Percentiles rank a stretch among this genome's conserved stretches.
Evolutionary conservation across 1,139 yeast genomes (phyloP).

Genomic region (Geotrichum histeridarum): DNA sequence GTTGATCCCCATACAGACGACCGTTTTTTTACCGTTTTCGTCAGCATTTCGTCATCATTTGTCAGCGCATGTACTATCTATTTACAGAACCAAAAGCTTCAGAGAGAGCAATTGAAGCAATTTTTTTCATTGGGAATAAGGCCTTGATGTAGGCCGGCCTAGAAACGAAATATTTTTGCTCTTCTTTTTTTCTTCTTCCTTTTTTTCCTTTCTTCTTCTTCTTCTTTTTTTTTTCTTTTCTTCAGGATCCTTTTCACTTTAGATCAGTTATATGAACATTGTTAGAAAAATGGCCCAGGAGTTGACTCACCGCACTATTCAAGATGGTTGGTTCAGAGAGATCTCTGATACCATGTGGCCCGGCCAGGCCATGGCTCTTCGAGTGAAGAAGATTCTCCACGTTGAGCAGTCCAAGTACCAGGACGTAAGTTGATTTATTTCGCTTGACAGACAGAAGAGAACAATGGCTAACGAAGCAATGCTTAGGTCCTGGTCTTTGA

Average conservation of each 20-base stretch:
- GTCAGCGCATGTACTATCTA: neutral
- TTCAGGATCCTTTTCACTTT: constrained; percentile 10
- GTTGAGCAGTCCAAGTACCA: constrained; percentile 74
- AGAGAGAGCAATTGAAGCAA: neutral
- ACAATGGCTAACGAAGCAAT: neutral
- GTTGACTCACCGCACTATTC: constrained; percentile 36
- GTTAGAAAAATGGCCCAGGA: constrained; percentile 29
- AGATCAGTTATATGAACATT: constrained; percentile 8
- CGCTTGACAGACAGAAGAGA: neutral
- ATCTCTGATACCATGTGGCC: constrained; percentile 89
- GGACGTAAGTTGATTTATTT: constrained; percentile 42
- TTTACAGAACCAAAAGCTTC: neutral
- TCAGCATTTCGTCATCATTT: too few relatives aligned
- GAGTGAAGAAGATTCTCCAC: constrained; percentile 71
- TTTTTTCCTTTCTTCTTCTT: neutral
- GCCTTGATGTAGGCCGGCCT: too few relatives aligned
- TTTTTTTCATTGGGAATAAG: too few relatives aligned
- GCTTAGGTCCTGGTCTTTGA: constrained; percentile 56
- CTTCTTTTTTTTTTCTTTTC: constrained; percentile 9
- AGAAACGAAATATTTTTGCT: too few relatives aligned
- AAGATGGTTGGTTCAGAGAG: constrained; percentile 40
- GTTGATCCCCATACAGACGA: too few relatives aligned
- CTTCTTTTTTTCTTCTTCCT: constrained; percentile 1
- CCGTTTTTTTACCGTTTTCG: too few relatives aligned
- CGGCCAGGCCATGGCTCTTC: constrained; percentile 87